Percentiles rank a stretch among this genome's conserved stretches.
Conservation (phyloP, 1,139 yeast species). For the Arxiozyma slooffiae region DNA sequence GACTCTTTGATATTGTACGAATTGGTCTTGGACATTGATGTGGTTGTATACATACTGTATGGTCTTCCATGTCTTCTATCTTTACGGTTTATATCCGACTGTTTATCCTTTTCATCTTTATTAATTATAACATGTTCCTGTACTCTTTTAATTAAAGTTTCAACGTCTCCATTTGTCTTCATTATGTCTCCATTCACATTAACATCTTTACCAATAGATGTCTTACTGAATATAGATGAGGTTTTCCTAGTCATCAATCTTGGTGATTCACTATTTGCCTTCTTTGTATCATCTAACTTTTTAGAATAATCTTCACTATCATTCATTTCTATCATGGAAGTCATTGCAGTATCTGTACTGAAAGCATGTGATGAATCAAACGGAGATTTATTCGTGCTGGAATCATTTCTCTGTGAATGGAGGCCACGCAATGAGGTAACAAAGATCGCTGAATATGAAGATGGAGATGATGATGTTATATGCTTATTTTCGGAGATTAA, state of each 20-base stretch:
- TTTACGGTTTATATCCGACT: background rate
- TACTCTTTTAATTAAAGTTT: constrained; percentile 14
- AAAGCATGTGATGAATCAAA: constrained; percentile 11
- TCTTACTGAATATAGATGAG: constrained; percentile 24
- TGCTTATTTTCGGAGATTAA: constrained; percentile 46
- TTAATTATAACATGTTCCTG: constrained; percentile 18
- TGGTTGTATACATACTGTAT: background rate
- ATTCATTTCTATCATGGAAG: constrained; percentile 5
- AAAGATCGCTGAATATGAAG: constrained; percentile 63
- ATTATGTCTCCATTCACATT: constrained; percentile 32
- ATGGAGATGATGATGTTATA: constrained; percentile 74
- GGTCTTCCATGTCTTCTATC: background rate
- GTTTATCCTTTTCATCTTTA: constrained; percentile 3
- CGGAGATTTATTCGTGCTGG: constrained; percentile 10
- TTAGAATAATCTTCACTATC: background rate
- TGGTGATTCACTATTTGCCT: constrained; percentile 15
- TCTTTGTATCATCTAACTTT: background rate
- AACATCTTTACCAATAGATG: constrained; percentile 27
- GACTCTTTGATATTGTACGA: background rate
- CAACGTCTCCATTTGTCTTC: constrained; percentile 20
- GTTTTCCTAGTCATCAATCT: constrained; percentile 18
- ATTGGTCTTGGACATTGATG: background rate
- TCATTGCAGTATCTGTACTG: constrained; percentile 10
- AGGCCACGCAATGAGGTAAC: constrained; percentile 1
- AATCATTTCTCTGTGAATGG: constrained; percentile 1